Evolutionary conservation across 2,329 filamentous ascomycete species (phyloP).

Genomic region (Cordyceps pruinosa): DNA sequence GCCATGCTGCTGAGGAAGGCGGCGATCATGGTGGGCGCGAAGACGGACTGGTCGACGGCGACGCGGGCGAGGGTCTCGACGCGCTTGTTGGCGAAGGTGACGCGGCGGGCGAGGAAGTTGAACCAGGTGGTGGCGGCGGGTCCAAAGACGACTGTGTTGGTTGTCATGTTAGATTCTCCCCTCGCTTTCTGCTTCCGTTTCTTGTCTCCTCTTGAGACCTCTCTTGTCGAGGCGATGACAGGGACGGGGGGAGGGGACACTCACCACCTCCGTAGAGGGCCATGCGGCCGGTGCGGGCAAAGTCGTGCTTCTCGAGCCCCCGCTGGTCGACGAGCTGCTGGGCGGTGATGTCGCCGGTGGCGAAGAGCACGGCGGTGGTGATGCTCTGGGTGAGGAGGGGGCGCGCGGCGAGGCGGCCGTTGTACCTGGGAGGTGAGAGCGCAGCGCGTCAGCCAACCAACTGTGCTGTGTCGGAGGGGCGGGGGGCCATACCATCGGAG

Average conservation of each 20-base stretch:
- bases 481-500: constrained; percentile 9
- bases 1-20: constrained; percentile 82
- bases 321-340: constrained; percentile 85
- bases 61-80: constrained; percentile 72
- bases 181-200: not conserved
- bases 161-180: not conserved
- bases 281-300: constrained; percentile 69
- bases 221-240: not conserved
- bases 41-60: constrained; percentile 70
- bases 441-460: not conserved
- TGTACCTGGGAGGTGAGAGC: constrained; percentile 64
- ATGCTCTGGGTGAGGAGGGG: constrained; percentile 86
- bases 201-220: not conserved
- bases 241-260: constrained; percentile 22
- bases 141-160: constrained; percentile 65
- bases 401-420: constrained; percentile 68
- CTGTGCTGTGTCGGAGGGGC: not conserved
- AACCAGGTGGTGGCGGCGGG: constrained; percentile 86
- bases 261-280: constrained; percentile 69
- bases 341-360: constrained; percentile 81
- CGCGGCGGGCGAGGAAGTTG: constrained; percentile 63
- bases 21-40: constrained; percentile 77
- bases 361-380: constrained; percentile 87
- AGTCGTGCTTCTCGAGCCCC: constrained; percentile 69
- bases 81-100: constrained; percentile 58